Conservation (phyloP, 2,329 filamentous ascomycete genomes). For the Ambrosiella beaveri region DNA sequence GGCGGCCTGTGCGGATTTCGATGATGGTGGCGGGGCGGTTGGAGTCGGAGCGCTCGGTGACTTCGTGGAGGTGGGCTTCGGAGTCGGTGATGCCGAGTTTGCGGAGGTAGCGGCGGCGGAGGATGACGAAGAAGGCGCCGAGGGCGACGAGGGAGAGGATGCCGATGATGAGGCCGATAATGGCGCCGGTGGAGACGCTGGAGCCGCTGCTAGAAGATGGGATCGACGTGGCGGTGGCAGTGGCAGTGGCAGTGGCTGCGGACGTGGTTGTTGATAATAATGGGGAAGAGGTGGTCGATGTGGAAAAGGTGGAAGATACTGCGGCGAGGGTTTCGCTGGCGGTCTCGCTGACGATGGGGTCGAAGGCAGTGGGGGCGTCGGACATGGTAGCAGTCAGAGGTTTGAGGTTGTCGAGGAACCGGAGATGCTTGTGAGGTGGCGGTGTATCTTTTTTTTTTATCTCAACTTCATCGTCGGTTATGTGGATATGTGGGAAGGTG, state of each 20-base stretch:
- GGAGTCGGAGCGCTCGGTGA: background rate
- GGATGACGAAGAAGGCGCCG: constrained; percentile 9
- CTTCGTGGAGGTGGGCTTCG: constrained; percentile 11
- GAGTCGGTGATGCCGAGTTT: constrained; percentile 10
- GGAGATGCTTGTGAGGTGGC: background rate
- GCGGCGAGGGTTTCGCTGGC: too few relatives aligned
- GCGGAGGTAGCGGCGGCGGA: constrained; percentile 8
- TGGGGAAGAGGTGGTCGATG: background rate
- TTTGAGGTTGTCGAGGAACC: background rate
- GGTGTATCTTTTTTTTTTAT: background rate
- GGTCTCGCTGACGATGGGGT: background rate
- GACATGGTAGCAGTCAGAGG: background rate
- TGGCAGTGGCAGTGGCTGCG: background rate
- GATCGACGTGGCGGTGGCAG: background rate
- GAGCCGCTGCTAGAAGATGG: background rate
- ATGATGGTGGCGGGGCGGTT: constrained; percentile 7
- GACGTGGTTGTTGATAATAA: background rate
- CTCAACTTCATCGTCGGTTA: constrained; percentile 1
- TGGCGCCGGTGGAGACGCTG: constrained; percentile 4
- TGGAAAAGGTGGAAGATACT: too few relatives aligned
- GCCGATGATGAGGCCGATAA: constrained; percentile 4
- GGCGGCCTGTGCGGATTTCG: constrained; percentile 9
- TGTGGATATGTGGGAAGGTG: background rate
- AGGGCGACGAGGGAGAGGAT: constrained; percentile 7
- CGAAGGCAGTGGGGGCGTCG: background rate